Percentiles rank a stretch among this genome's conserved stretches.
phyloP scores from a whole-genome alignment of 805 yeast species.

The Ascoidea rubescens region DNA sequence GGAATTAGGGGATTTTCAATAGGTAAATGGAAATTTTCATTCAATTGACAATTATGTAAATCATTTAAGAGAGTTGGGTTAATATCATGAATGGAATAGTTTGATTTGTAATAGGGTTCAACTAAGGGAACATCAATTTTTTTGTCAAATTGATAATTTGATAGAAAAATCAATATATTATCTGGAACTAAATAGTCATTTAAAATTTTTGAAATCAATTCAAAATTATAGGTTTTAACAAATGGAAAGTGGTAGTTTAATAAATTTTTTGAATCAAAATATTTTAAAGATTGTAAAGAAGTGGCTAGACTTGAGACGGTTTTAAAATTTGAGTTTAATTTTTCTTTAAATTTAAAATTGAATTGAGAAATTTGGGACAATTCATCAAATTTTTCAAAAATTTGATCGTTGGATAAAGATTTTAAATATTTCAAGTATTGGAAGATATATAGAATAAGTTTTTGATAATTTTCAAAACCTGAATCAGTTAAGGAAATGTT shows the following conservation, averaged over 20 bases:
- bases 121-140: conserved; percentile 24
- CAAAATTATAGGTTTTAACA: conserved; percentile 23
- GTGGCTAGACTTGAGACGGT: conserved; percentile 62
- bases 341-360: conserved; percentile 60
- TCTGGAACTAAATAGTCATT: conserved; percentile 31
- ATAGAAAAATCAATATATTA: conserved; percentile 47
- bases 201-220: conserved; percentile 23
- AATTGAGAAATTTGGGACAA: conserved; percentile 50
- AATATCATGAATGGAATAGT: conserved; percentile 37
- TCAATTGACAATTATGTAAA: too few species aligned
- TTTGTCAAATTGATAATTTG: conserved; percentile 37
- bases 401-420: conserved; percentile 11
- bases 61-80: too few species aligned
- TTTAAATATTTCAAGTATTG: conserved; percentile 61
- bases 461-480: conserved; percentile 54
- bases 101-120: conserved; percentile 90
- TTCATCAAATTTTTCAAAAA: conserved; percentile 56
- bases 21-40: neutral
- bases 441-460: conserved; percentile 44
- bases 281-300: conserved; percentile 32
- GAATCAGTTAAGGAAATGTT: conserved; percentile 61
- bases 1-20: neutral
- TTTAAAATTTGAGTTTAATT: conserved; percentile 43
- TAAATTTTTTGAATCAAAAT: conserved; percentile 1
- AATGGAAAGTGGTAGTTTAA: neutral